Evolutionary conservation across 73 alveolate species (phyloP), one percentile per base, ranked within the genome.

Genomic region (Urostyla sp.): DNA sequence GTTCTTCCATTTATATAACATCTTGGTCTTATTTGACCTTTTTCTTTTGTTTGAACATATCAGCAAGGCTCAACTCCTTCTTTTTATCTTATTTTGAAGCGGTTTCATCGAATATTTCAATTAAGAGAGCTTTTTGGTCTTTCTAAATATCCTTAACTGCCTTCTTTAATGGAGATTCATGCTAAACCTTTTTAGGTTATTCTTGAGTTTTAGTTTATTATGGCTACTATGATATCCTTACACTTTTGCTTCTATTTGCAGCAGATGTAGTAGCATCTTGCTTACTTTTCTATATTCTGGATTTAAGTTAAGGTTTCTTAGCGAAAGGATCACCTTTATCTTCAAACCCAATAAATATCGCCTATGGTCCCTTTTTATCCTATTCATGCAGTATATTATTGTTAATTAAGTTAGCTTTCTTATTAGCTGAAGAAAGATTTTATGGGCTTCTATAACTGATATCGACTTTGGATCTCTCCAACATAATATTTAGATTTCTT

Each of bases 51-150:
- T 21, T 18, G 48, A 66, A 66, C 80, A 66, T 66, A 4, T 66
- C 80, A 40, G 80, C 80, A 3, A 66, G 46, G 8, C 66, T 40
- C 21, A 24, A 32, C 30, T 59, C 76, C 37, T 59, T 8, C 20
- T 60, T 32, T 15, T n/a, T 8, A 21, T 20, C 20, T 20, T 28
- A 6, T 7, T n/a, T 50, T 13, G 28, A 7, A 20, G 34, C 28
- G 63, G 28, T 66, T 21, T 66, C 28, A n/a, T 66, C 80, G 28
- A 66, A 45, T 15, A 66, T 66, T 24, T 66, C 80, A 10, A 66
- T 44, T 2, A 44, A 59, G 6, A 66, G 34, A 3, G 37, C 66
- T 66, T 66, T 66, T n/a, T 66, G 37, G 28, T 66, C 66, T 5
- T 43, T n/a, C 30, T 43, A 2, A 16, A 43, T 44, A 6, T 43